phyloP scores from a whole-genome alignment of 1,139 yeast genomes.

The Saccharomyces hybrid region DNA sequence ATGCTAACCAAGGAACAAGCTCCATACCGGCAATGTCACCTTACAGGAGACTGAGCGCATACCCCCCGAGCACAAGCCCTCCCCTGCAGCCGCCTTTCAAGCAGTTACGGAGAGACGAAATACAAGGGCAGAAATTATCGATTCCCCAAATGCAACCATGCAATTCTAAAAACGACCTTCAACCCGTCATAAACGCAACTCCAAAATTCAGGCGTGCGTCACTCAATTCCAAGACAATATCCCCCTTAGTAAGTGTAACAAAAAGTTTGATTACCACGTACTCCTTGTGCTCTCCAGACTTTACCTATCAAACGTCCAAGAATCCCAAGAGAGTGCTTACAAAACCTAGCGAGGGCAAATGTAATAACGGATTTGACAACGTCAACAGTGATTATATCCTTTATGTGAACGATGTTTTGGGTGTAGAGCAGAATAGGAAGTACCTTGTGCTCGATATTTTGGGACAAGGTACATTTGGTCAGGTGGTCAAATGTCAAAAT shows the following conservation, averaged over 20 bases:
- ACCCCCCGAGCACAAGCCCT: conserved; percentile 20
- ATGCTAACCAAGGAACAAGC: background rate
- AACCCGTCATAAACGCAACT: conserved; percentile 53
- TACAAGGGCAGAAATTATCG: conserved; percentile 9
- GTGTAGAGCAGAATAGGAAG: conserved; percentile 78
- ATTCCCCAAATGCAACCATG: conserved; percentile 27
- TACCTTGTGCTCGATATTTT: conserved; percentile 83
- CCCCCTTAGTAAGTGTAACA: conserved; percentile 80
- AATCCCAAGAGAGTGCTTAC: conserved; percentile 91
- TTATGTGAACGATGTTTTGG: conserved; percentile 89
- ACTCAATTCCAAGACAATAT: conserved; percentile 66
- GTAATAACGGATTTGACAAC: conserved; percentile 81
- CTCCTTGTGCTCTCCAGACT: conserved; percentile 79
- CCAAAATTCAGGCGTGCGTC: conserved; percentile 81
- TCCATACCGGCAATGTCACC: conserved; percentile 13
- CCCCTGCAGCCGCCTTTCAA: conserved; percentile 20
- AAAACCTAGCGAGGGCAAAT: conserved; percentile 80
- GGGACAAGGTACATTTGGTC: conserved; percentile 98
- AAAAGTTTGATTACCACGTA: conserved; percentile 72
- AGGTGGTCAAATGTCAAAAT: conserved; percentile 95
- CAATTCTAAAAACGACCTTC: conserved; percentile 41
- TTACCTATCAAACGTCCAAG: conserved; percentile 73
- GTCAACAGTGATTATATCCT: conserved; percentile 83
- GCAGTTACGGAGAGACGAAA: conserved; percentile 19
- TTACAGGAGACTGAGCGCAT: conserved; percentile 28